Conservation (phyloP, 225 moss, liverwort and hornwort species). For the Sphagnum contortum region DNA sequence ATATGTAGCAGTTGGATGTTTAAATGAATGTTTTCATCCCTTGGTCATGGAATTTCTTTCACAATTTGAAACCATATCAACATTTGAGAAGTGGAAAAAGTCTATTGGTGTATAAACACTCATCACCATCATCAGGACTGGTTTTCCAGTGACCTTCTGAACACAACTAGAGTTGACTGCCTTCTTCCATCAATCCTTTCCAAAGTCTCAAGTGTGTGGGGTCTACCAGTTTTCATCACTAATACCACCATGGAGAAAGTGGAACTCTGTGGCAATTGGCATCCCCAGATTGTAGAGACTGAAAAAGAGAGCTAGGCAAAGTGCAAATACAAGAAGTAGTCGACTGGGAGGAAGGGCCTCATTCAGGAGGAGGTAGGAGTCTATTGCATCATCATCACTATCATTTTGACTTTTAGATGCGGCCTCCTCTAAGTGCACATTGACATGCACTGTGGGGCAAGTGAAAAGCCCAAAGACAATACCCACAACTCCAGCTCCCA, state of each 20-base stretch:
- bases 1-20: too few species aligned
- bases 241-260: constrained; percentile 60
- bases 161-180: too few species aligned
- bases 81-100: too few species aligned
- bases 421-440: constrained; percentile 63
- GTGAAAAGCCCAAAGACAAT: constrained; percentile 66
- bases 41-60: too few species aligned
- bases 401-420: constrained; percentile 50
- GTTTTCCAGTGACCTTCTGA: too few species aligned
- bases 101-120: too few species aligned
- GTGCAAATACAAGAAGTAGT: constrained; percentile 54
- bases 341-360: constrained; percentile 63
- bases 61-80: too few species aligned
- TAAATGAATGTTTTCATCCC: too few species aligned
- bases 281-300: constrained; percentile 60
- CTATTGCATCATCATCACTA: constrained; percentile 62
- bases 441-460: constrained; percentile 85
- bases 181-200: too few species aligned
- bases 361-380: constrained; percentile 67
- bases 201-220: too few species aligned
- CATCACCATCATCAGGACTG: too few species aligned
- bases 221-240: constrained; percentile 53
- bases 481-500: constrained; percentile 68
- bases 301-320: constrained; percentile 72
- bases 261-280: constrained; percentile 57